A percentile compares a stretch with the other conserved stretches of the same genome.
Evolutionary conservation across 1,139 yeast genomes (phyloP).

Genomic region (Saccharomyces uvarum): DNA sequence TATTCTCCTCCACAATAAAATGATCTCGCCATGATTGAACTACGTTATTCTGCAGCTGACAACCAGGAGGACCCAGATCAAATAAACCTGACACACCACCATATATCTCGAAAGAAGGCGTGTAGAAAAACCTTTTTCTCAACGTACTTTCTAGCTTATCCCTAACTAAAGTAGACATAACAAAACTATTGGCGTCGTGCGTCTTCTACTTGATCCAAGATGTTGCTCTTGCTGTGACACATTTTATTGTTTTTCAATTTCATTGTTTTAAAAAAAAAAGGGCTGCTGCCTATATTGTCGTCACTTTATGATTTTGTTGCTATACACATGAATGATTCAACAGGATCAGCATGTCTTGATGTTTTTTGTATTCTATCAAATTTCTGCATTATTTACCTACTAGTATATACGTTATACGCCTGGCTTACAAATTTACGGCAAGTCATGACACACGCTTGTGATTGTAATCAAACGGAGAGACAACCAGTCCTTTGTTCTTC

Average conservation of each 20-base stretch:
- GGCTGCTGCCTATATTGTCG: not conserved
- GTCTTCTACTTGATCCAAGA: no score
- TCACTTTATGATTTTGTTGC: not conserved
- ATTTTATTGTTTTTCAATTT: not conserved
- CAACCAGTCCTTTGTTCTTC: conserved; percentile 87
- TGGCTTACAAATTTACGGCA: not conserved
- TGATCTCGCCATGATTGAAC: conserved; percentile 96
- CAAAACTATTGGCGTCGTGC: no score
- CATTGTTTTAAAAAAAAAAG: not conserved
- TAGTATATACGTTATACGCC: not conserved
- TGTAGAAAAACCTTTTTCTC: conserved; percentile 92
- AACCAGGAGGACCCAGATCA: conserved; percentile 99
- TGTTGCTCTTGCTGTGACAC: not conserved
- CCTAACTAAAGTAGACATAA: conserved; percentile 47
- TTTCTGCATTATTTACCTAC: not conserved
- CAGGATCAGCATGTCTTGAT: not conserved
- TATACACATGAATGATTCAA: not conserved
- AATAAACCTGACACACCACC: conserved; percentile 98
- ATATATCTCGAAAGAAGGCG: conserved; percentile 94
- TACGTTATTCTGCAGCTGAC: conserved; percentile 93
- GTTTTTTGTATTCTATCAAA: not conserved
- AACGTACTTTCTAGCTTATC: conserved; percentile 83
- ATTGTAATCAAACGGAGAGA: conserved; percentile 51
- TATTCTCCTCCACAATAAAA: conserved; percentile 93
- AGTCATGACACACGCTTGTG: conserved; percentile 19